Percentiles rank a stretch among this genome's conserved stretches.
Conservation (phyloP, 441 rosid species). For the Hura crepitans region DNA sequence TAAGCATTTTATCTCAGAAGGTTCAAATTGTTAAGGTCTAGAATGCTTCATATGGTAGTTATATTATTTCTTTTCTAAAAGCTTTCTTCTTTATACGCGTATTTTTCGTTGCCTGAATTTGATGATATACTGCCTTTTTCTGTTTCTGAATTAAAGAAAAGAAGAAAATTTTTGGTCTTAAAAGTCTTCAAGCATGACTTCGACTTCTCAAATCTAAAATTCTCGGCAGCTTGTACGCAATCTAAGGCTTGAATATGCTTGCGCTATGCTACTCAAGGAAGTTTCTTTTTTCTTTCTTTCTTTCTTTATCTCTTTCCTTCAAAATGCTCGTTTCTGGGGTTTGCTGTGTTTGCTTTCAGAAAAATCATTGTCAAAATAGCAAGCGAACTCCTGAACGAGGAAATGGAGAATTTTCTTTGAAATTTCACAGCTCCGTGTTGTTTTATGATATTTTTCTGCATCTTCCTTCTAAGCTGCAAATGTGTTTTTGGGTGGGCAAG, state of each 20-base stretch:
- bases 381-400: not conserved
- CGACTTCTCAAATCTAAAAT: constrained; percentile 1
- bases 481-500: constrained; percentile 6
- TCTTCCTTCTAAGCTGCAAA: not conserved
- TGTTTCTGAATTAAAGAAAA: not conserved
- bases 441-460: not conserved
- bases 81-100: not conserved
- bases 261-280: not conserved
- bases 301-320: not conserved
- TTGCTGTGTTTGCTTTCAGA: not conserved
- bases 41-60: constrained; percentile 4
- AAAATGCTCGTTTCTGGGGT: not conserved
- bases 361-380: no score
- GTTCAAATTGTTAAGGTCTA: not conserved
- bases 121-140: not conserved
- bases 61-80: not conserved
- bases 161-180: not conserved
- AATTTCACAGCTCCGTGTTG: not conserved
- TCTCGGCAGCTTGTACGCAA: constrained; percentile 1
- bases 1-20: constrained; percentile 6
- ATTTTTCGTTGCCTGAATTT: not conserved
- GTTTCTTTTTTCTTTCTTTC: not conserved
- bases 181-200: not conserved
- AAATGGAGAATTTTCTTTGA: not conserved
- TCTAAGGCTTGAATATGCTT: not conserved